Conservation (phyloP, 495 filamentous ascomycete genomes). For the Podospora pseudocomata region DNA sequence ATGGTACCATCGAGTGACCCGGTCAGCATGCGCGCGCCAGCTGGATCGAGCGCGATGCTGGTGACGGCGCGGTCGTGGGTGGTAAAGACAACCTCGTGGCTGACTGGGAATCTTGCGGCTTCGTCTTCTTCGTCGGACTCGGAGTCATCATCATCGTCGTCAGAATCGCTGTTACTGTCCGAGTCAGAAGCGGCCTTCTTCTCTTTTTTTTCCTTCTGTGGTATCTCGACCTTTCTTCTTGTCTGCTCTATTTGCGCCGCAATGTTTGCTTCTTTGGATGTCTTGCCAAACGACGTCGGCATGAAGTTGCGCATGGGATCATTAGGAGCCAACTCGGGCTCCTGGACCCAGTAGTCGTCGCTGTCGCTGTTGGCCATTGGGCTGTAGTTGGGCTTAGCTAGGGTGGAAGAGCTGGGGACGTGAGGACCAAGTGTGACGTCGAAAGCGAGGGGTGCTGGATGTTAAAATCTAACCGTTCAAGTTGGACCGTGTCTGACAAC, state of each 20-base stretch:
- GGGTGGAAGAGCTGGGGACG: background rate
- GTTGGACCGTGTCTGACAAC: background rate
- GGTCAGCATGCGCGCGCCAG: constrained; percentile 79
- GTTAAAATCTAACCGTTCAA: background rate
- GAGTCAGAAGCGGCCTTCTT: constrained; percentile 38
- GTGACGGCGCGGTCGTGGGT: constrained; percentile 90
- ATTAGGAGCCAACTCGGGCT: constrained; percentile 50
- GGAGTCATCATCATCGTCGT: constrained; percentile 39
- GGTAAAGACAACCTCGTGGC: constrained; percentile 87
- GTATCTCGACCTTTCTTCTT: constrained; percentile 53
- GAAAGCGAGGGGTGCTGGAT: background rate
- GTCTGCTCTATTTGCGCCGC: constrained; percentile 74
- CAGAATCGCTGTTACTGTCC: constrained; percentile 46
- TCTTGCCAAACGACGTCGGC: constrained; percentile 83
- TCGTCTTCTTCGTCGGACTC: constrained; percentile 65
- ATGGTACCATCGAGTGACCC: constrained; percentile 87
- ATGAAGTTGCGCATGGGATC: constrained; percentile 80
- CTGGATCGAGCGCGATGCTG: constrained; percentile 74
- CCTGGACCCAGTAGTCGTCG: constrained; percentile 58
- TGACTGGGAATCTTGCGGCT: constrained; percentile 87
- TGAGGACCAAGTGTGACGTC: constrained; percentile 7
- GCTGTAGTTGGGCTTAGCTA: background rate
- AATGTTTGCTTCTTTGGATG: constrained; percentile 66
- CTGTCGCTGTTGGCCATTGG: constrained; percentile 59
- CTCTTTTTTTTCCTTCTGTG: constrained; percentile 22